Conservation (phyloP, 169 alveolate species). For the Plasmodium gallinaceum region DNA sequence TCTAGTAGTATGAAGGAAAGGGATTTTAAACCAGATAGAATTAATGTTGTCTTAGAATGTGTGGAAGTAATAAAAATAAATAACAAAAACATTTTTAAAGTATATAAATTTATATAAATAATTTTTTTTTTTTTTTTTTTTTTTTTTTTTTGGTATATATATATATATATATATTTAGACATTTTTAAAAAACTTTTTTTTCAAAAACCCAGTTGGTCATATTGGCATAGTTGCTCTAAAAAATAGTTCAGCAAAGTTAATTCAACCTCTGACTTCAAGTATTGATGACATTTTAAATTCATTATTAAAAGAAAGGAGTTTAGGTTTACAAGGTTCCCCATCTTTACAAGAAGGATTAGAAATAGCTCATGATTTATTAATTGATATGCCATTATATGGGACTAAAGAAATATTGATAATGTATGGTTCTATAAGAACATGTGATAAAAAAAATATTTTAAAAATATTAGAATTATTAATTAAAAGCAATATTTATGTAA, state of each 20-base stretch:
- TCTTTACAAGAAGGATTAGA: slow-evolving; percentile 86
- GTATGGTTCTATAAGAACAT: slow-evolving; percentile 86
- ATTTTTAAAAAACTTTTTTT: slow-evolving; percentile 79
- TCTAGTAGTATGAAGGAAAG: slow-evolving; percentile 85
- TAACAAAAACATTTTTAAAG: neutral
- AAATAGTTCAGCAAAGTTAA: slow-evolving; percentile 80
- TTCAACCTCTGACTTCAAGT: slow-evolving; percentile 81
- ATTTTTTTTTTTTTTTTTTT: too few species aligned
- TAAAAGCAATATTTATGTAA: slow-evolving; percentile 66
- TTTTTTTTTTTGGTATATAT: too few species aligned
- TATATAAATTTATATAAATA: neutral
- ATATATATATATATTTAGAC: slow-evolving; percentile 33
- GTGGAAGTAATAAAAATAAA: slow-evolving; percentile 77
- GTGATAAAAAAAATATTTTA: slow-evolving; percentile 77
- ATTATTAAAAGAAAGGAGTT: slow-evolving; percentile 68
- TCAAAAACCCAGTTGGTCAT: slow-evolving; percentile 85
- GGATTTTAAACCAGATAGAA: slow-evolving; percentile 86
- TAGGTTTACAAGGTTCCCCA: slow-evolving; percentile 84
- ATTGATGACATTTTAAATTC: slow-evolving; percentile 79
- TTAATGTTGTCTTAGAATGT: slow-evolving; percentile 82
- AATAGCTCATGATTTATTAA: slow-evolving; percentile 80
- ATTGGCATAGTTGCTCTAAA: slow-evolving; percentile 82
- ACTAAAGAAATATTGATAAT: slow-evolving; percentile 83
- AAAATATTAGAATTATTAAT: slow-evolving; percentile 34
- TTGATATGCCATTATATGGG: slow-evolving; percentile 82